Base-by-base conservation (phyloP, 2,329 filamentous ascomycete genomes). In the Pyrenophora seminiperda region DNA sequence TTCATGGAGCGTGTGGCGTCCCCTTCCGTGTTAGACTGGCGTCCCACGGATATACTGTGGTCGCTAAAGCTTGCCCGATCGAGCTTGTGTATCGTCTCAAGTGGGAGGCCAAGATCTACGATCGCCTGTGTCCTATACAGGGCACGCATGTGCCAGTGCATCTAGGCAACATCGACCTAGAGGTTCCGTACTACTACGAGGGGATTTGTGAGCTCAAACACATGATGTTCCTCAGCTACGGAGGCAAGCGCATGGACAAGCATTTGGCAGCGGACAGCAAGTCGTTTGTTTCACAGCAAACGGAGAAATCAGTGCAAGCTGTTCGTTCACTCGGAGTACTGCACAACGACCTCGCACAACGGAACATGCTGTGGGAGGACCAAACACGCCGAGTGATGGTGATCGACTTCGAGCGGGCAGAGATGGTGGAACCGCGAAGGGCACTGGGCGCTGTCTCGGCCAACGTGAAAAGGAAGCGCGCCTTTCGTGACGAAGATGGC, bases 21-120 rank as follows among this genome's bases (percentile, higher is more conserved):
- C 58, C 79, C 5, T 79, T 80, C 54, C 62, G 69, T 45, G 59
- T 79, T 3, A 75, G 71, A 7, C 65, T 80, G 31, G 56, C 73
- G 18, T 61, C 51, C 2, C 71, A 78, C 53, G 70, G 75, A 51
- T 80, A 79, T 62, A 77, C 71, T 2, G 74, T 80, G 37, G 62
- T 75, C 20, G 62, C 69, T 41, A 80, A 81, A 57, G n/a, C n/a
- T n/a, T 27, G 72, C 72, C 41, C 56, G 13, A 24, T 45, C 29
- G 36, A 61, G 43, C 64, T 66, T 33, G 44, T 55, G 14, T 18
- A 48, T 41, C 47, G 52, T 33, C 47, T 66, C 1, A 5, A 38
- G 34, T 11, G 43, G 22, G 61, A 68, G 47, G 54, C 54, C 32
- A 24, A 46, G 30, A 37, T 67, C 38, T 66, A 68, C 41, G 15